Conservation (phyloP, 2,329 filamentous ascomycete genomes). For the Graphiopsis chlorocephala region DNA sequence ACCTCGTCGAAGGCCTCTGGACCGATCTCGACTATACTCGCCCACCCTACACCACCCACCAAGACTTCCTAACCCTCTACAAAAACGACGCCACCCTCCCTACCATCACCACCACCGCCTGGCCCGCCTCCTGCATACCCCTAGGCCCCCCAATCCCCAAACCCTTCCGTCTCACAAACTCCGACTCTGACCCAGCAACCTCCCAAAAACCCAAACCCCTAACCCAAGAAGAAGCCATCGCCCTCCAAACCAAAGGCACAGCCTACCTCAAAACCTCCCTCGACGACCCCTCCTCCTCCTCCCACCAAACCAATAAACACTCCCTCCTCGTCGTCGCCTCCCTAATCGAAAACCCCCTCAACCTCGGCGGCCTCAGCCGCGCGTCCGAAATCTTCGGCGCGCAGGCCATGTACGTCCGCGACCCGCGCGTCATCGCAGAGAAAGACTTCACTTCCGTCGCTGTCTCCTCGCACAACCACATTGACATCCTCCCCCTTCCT, state of each 20-base stretch:
- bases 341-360: conserved; percentile 50
- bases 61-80: conserved; percentile 42
- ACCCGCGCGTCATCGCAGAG: conserved; percentile 40
- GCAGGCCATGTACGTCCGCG: conserved; percentile 43
- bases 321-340: conserved; percentile 50
- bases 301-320: conserved; percentile 22
- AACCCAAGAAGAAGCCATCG: conserved; percentile 20
- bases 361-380: conserved; percentile 50
- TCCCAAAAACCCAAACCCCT: conserved; percentile 18
- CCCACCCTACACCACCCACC: conserved; percentile 33
- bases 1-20: conserved; percentile 48
- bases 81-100: conserved; percentile 23
- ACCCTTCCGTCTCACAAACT: conserved; percentile 1
- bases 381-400: conserved; percentile 53
- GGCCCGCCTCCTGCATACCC: conserved; percentile 32
- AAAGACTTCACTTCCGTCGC: conserved; percentile 51
- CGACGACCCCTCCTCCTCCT: background rate
- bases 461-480: conserved; percentile 49
- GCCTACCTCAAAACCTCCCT: conserved; percentile 39
- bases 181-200: conserved; percentile 13
- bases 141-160: conserved; percentile 28
- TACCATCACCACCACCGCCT: background rate
- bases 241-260: conserved; percentile 53
- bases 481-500: conserved; percentile 42
- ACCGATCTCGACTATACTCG: conserved; percentile 44